These are phyloP conservation scores for Alternaria sp. DNA, from an alignment of 2,329 filamentous ascomycete genomes.

Conservation along the genomic window DNA sequence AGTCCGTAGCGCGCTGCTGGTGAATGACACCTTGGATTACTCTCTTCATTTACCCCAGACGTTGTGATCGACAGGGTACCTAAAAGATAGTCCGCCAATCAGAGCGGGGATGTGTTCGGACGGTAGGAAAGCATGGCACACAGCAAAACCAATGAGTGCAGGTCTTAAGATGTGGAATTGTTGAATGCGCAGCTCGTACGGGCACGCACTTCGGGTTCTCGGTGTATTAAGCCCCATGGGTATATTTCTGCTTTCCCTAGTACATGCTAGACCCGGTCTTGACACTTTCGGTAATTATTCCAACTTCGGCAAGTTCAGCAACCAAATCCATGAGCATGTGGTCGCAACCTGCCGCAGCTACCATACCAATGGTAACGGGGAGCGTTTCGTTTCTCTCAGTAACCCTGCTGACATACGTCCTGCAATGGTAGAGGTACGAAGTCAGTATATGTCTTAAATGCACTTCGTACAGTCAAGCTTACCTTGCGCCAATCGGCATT, in stretches of 20 bases:
- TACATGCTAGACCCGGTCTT: slow-evolving; percentile 15
- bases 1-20: neutral
- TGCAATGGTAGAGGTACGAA: neutral
- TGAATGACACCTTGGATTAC: neutral
- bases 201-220: neutral
- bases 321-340: slow-evolving; percentile 18
- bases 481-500: slow-evolving; percentile 14
- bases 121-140: neutral
- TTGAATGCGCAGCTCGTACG: neutral
- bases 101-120: neutral
- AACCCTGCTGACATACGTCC: slow-evolving; percentile 7
- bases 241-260: neutral
- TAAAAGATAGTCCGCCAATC: slow-evolving; percentile 21
- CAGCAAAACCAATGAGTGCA: neutral
- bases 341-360: slow-evolving; percentile 16
- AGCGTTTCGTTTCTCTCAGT: slow-evolving; percentile 15
- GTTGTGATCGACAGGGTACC: slow-evolving; percentile 13
- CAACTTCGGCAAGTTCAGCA: slow-evolving; percentile 11
- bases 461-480: neutral
- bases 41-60: slow-evolving; percentile 18
- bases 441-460: neutral
- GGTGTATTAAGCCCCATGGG: neutral
- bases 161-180: neutral
- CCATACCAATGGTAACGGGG: slow-evolving; percentile 20
- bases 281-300: slow-evolving; percentile 9